Evolutionary conservation across 2,329 filamentous ascomycete species (phyloP), one percentile per base, ranked within the genome.

Genomic region (Aspergillus brasiliensis): DNA sequence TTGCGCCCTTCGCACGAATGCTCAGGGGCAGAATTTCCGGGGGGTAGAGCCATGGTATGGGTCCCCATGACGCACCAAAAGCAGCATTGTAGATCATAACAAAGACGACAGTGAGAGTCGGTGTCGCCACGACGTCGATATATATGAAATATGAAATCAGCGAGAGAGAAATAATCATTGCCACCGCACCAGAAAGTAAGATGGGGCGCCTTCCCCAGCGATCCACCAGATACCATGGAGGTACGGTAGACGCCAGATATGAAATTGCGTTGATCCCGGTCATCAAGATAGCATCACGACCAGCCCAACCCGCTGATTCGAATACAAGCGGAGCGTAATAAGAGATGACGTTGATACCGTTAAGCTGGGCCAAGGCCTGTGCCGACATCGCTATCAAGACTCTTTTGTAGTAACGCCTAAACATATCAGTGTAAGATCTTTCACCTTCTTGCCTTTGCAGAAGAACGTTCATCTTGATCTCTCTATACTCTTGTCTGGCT

Each of bases 371-470:
- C 65, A 99, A 86, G 5, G 89, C 92, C 77, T 98, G 95, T 3
- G 95, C 95, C 34, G 94, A 98, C 95, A 98, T 98, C 78, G 95
- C 95, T 74, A 98, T 98, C 72, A 98, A 92, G 65, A 98, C 94
- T 56, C 95, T 91, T 70, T 90, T 95, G 73, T 84, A 86, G 81
- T 98, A 98, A 63, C 91, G 88, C 71, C 85, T 89, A 83, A 98
- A 99, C 95, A 99, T 99, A 63, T 98, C 95, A 40, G 77, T 69
- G 76, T 98, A 99, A 0, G 91, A 88, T 67, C 95, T 86, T 79
- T 98, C 95, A 68, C 95, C 95, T 79, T 99, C 95, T 78, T 97
- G 92, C 54, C 95, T 91, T 75, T 94, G 89, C 23, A 98, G 82
- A 34, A 99, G 85, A 28, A 99, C 95, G 70, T 94, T 89, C 91